Evolutionary conservation across 2,329 filamentous ascomycete species (phyloP).

Genomic region (Ophiostoma sp.): DNA sequence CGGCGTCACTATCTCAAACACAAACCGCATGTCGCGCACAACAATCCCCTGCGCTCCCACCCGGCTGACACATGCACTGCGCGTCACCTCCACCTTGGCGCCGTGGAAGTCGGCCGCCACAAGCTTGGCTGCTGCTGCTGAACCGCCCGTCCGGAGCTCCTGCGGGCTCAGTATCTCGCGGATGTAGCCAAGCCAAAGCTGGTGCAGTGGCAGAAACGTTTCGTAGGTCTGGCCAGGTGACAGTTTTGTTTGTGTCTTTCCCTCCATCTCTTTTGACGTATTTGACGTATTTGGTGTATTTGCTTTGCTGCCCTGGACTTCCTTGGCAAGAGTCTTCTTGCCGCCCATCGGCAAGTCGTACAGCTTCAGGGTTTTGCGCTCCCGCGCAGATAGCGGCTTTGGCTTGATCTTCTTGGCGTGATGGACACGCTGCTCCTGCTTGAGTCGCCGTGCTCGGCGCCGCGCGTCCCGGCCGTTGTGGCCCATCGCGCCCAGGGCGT

Average conservation of each 20-base stretch:
- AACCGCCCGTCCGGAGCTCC: constrained; percentile 51
- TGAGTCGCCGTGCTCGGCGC: constrained; percentile 46
- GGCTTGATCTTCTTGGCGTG: constrained; percentile 39
- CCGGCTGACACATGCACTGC: constrained; percentile 72
- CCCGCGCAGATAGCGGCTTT: constrained; percentile 69
- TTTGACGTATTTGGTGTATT: neutral
- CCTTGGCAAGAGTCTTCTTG: neutral
- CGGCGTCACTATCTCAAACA: constrained; percentile 76
- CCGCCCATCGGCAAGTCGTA: constrained; percentile 58
- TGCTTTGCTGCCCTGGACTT: neutral
- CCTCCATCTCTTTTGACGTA: neutral
- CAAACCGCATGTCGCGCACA: constrained; percentile 78
- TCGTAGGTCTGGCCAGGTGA: constrained; percentile 59
- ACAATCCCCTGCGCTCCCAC: constrained; percentile 85
- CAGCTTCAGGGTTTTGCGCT: constrained; percentile 67
- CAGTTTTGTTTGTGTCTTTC: constrained; percentile 24
- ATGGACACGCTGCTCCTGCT: constrained; percentile 40
- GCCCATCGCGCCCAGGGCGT: constrained; percentile 35
- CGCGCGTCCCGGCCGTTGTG: constrained; percentile 55
- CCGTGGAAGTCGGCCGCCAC: constrained; percentile 88
- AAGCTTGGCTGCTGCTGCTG: constrained; percentile 65
- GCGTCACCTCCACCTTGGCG: constrained; percentile 72
- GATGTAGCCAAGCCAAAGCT: constrained; percentile 80
- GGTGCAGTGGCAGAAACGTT: constrained; percentile 71
- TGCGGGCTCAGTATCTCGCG: constrained; percentile 65